Base-by-base conservation (phyloP, 371 early-diverging fungal species). In the Syncephalastrum contaminatum region DNA sequence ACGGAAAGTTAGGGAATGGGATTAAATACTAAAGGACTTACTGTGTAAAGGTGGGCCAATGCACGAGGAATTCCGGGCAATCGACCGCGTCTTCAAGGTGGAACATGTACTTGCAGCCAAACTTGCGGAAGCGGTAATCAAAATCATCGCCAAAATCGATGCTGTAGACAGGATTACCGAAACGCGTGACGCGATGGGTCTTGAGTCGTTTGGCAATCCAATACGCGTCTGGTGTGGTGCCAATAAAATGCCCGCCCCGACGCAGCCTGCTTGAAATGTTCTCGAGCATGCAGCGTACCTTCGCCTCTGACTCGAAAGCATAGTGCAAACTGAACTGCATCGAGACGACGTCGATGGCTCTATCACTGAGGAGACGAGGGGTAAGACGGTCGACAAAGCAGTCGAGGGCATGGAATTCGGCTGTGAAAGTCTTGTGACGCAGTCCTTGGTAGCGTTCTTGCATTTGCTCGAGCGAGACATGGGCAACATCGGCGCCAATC, bases 321-420 rank as follows among this genome's bases (percentile, higher is more conserved):
- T 99, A 99, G 66, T 99, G 99, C 51, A 99, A 72, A 63, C 94
- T 93, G 69, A 99, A 99, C 71, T 99, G 99, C 73, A 90, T 86
- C 49, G 92, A 93, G 2, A 98, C 93, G 16, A 95, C 75, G 67
- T 99, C 94, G 54, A 96, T 94, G 44, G 66, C 53, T 16, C 70
- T 62, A 27, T 81, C 68, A 0, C 69, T 66, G 3, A 83, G 67
- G 42, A 85, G 66, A 30, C 73, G 59, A 1, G 82, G 83, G n/a
- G 81, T 81, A 53, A 88, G 67, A 4, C 73, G 62, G 56, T 83
- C 76, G 82, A 67, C 73, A 63, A 90, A 96, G 58, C 94, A 93
- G 64, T 99, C 96, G 58, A 84, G 65, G 1, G 86, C 83, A 51
- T 85, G 74, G 58, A 96, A 96, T 43, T 84, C 70, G 1, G 93